Percentiles rank a stretch among this genome's conserved stretches.
Evolutionary conservation across 306 rosid genomes (phyloP).

Genomic region (Rubus idaeus): DNA sequence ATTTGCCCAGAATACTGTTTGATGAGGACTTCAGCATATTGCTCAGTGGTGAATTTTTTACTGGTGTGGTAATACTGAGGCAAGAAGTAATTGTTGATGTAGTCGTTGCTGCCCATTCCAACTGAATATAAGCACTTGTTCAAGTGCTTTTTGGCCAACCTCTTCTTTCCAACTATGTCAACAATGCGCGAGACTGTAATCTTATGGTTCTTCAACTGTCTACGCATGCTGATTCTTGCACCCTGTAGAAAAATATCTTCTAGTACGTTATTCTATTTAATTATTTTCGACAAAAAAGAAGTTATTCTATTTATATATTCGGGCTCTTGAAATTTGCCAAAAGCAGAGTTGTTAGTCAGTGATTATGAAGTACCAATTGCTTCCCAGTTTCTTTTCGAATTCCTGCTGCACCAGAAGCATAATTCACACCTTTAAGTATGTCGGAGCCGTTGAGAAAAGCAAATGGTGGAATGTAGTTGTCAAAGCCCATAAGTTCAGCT

Average conservation of each 20-base stretch:
- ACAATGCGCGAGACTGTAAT: slow-evolving; percentile 24
- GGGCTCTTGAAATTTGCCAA: background rate
- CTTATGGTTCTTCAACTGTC: slow-evolving; percentile 43
- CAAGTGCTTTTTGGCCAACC: slow-evolving; percentile 20
- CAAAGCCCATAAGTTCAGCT: slow-evolving; percentile 67
- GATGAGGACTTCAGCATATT: slow-evolving; percentile 21
- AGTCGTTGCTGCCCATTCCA: slow-evolving; percentile 34
- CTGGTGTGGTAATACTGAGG: slow-evolving; percentile 19
- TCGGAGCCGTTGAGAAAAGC: slow-evolving; percentile 17
- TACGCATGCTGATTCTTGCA: slow-evolving; percentile 21
- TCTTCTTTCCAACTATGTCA: slow-evolving; percentile 9
- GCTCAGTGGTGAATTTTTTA: background rate
- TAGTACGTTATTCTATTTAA: no score
- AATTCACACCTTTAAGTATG: slow-evolving; percentile 55
- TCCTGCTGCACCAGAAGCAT: slow-evolving; percentile 72
- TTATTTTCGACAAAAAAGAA: no score
- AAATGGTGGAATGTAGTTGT: slow-evolving; percentile 51
- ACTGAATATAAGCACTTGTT: slow-evolving; percentile 46
- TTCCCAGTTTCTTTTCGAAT: slow-evolving; percentile 42
- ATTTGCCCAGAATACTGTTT: slow-evolving; percentile 5
- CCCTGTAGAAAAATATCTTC: slow-evolving; percentile 31
- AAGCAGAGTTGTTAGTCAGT: background rate
- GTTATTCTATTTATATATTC: background rate
- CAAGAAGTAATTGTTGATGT: slow-evolving; percentile 27
- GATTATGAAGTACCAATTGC: slow-evolving; percentile 12